Evolutionary conservation across 2,329 filamentous ascomycete species (phyloP).

Genomic region (Pezicula radicicola): DNA sequence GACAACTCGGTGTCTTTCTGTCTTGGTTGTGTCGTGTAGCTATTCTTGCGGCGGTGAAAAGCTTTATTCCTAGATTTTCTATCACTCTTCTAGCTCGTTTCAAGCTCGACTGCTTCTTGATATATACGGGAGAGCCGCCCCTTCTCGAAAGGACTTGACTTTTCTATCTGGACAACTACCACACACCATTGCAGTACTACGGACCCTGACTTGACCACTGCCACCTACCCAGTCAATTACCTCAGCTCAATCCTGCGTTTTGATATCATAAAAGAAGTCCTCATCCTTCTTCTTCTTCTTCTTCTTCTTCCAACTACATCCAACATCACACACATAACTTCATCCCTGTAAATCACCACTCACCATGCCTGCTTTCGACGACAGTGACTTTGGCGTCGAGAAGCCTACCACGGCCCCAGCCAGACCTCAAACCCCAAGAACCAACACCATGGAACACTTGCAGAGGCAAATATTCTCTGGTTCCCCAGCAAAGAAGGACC

Average conservation of each 20-base stretch:
- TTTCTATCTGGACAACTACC: neutral
- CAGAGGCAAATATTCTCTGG: slow-evolving; percentile 19
- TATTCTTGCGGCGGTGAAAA: slow-evolving; percentile 6
- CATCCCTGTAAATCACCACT: slow-evolving; percentile 8
- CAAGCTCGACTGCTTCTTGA: slow-evolving; percentile 11
- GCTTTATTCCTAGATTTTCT: slow-evolving; percentile 9
- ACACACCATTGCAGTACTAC: neutral
- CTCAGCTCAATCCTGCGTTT: too few species aligned
- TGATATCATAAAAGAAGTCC: too few species aligned
- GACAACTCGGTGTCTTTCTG: neutral
- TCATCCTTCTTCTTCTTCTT: neutral
- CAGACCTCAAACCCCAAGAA: slow-evolving; percentile 3
- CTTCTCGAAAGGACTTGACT: neutral
- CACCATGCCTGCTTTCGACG: slow-evolving; percentile 60
- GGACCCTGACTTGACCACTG: slow-evolving; percentile 26
- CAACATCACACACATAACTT: neutral
- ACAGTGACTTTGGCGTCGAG: slow-evolving; percentile 48
- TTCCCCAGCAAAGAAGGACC: slow-evolving; percentile 10
- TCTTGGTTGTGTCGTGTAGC: neutral
- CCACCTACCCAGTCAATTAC: too few species aligned
- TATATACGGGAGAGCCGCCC: slow-evolving; percentile 20
- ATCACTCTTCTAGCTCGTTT: slow-evolving; percentile 23
- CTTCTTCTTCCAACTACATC: neutral
- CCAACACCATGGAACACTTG: slow-evolving; percentile 7
- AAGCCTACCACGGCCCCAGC: slow-evolving; percentile 20